phyloP scores from a whole-genome alignment of 305 asterid species.

The Fraxinus greggii region DNA sequence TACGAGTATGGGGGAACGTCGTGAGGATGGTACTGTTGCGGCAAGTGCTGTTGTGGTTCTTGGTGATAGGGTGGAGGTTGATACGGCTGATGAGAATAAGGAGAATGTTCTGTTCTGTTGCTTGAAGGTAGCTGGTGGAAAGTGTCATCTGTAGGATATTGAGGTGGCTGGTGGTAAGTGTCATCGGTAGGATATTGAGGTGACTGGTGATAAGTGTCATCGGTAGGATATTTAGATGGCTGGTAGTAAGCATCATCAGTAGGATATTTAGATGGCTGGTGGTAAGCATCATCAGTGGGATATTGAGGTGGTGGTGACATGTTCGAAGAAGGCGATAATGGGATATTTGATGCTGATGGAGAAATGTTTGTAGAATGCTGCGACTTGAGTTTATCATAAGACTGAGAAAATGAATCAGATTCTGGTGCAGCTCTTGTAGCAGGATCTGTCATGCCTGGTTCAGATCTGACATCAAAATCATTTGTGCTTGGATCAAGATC shows the following conservation, averaged over 20 bases:
- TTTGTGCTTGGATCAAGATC: constrained; percentile 45
- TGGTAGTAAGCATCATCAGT: not conserved
- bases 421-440: constrained; percentile 34
- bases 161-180: constrained; percentile 10
- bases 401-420: constrained; percentile 37
- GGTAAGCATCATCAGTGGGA: not conserved
- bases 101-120: constrained; percentile 35
- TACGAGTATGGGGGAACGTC: constrained; percentile 42
- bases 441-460: constrained; percentile 39
- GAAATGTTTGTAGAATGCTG: constrained; percentile 41
- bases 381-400: constrained; percentile 32
- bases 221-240: not conserved
- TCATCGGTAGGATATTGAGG: not conserved
- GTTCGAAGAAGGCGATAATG: constrained; percentile 32
- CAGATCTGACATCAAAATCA: constrained; percentile 25
- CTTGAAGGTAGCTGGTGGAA: constrained; percentile 38
- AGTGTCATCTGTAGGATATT: constrained; percentile 42
- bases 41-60: constrained; percentile 50
- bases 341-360: constrained; percentile 37
- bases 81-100: constrained; percentile 46
- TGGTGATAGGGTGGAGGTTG: constrained; percentile 53
- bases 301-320: constrained; percentile 29
- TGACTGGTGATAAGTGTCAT: not conserved
- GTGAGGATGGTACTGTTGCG: constrained; percentile 55
- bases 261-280: not conserved